phyloP scores from a whole-genome alignment of 2,329 filamentous ascomycete genomes.

The Talaromyces pinophilus region DNA sequence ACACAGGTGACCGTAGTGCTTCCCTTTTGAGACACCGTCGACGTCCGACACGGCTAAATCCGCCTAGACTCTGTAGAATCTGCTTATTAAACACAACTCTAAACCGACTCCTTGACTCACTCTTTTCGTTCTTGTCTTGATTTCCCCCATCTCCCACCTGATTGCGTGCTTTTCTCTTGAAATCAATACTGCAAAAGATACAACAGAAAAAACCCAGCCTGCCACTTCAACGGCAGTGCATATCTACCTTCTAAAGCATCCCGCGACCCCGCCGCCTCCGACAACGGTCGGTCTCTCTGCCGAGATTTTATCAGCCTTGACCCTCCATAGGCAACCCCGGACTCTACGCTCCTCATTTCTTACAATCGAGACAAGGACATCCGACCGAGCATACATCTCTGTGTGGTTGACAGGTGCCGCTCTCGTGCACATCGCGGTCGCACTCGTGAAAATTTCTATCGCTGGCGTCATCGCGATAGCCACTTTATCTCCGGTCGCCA shows the following conservation, averaged over 20 bases:
- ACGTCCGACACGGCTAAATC: neutral
- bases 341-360: neutral
- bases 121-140: neutral
- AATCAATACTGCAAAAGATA: neutral
- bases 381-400: neutral
- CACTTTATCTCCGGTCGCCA: slow-evolving; percentile 18
- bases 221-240: neutral
- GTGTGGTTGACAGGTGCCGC: neutral
- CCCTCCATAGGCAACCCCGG: neutral
- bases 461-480: slow-evolving; percentile 20
- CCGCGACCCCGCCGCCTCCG: slow-evolving; percentile 12
- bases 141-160: neutral
- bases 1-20: neutral
- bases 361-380: too few species aligned
- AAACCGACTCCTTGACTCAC: neutral
- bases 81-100: slow-evolving; percentile 7
- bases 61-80: neutral
- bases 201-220: neutral
- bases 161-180: neutral
- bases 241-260: neutral
- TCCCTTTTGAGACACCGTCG: slow-evolving; percentile 22
- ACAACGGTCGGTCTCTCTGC: slow-evolving; percentile 7
- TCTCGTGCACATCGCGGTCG: neutral
- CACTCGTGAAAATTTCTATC: slow-evolving; percentile 6
- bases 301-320: neutral